phyloP scores from a whole-genome alignment of 1,139 yeast genomes.

The Candida sanyaensis region DNA sequence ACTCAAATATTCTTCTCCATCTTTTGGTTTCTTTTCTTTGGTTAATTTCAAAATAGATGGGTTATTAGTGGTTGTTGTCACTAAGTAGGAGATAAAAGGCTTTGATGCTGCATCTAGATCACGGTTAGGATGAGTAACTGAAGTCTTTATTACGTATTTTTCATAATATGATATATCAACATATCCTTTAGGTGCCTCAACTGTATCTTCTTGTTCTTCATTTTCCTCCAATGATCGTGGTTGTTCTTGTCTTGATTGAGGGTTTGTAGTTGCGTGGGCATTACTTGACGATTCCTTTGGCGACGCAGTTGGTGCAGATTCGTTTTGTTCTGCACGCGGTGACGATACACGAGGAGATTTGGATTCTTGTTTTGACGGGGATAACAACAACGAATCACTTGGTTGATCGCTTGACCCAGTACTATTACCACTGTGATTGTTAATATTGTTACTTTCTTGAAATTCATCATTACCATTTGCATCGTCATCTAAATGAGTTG shows the following conservation, averaged over 20 bases:
- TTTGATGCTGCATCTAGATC: slow-evolving; percentile 76
- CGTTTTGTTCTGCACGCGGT: too few species aligned
- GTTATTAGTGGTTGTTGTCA: slow-evolving; percentile 61
- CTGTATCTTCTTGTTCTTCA: background rate
- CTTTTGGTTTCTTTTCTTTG: slow-evolving; percentile 16
- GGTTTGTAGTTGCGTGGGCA: background rate
- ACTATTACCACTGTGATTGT: background rate
- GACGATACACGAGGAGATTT: background rate
- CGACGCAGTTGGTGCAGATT: too few species aligned
- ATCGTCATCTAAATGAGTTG: background rate
- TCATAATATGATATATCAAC: slow-evolving; percentile 18
- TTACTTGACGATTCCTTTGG: background rate
- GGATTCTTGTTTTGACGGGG: slow-evolving; percentile 4
- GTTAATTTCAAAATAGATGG: slow-evolving; percentile 42
- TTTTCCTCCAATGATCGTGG: background rate
- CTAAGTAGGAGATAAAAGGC: slow-evolving; percentile 77
- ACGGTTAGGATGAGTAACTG: slow-evolving; percentile 73
- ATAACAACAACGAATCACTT: slow-evolving; percentile 15
- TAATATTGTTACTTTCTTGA: slow-evolving; percentile 4
- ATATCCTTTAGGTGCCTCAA: slow-evolving; percentile 5
- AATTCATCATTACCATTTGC: slow-evolving; percentile 4
- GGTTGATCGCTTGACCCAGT: slow-evolving; percentile 15
- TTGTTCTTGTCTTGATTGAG: background rate
- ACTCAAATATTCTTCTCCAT: slow-evolving; percentile 27
- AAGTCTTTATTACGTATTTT: slow-evolving; percentile 33